Evolutionary conservation across 805 yeast genomes (phyloP), one percentile per base, ranked within the genome.

Genomic region (Pichia membranifaciens): DNA sequence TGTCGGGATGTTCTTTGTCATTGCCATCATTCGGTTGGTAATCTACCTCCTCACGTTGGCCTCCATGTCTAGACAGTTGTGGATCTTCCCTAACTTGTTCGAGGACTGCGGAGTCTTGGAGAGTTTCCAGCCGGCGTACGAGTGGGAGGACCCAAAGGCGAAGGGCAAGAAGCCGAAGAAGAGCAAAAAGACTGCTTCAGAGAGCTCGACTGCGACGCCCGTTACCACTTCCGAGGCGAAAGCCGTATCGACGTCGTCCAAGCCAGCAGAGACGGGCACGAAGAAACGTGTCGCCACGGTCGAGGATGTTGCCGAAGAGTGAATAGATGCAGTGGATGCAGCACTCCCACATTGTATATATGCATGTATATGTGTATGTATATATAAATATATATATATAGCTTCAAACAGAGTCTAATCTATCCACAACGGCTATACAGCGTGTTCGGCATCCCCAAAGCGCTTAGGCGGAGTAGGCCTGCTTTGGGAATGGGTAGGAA

Each of bases 51-150:
- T 84, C 44, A 76, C 89, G 0, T 75, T 76, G 54, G 68, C 82
- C 41, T 66, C 77, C 1, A 68, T 75, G 48, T 77, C 80, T 7
- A 79, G 80, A 38, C 96, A 95, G n/a, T 75, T 93, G 62, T 93
- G 99, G 99, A 64, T 93, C 41, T 91, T 88, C 75, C 99, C 99
- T 48, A 91, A 91, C 62, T 73, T 93, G 61, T 93, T 90, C 67
- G 99, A 83, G 52, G 99, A 93, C 61, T 90, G 95, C 58, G 96
- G 97, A 21, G 84, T 93, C 53, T 61, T 91, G 51, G 98, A 91
- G 50, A 85, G 96, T 71, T 93, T 93, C 71, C 75, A 75, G 54
- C 99, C 99, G 4, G 55, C 83, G n/a, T 93, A 85, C 61, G 93
- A 81, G 3, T 89, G 89, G 86, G 87, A 71, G 43, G 67, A 61